Percentiles rank a stretch among this genome's conserved stretches.
phyloP scores from a whole-genome alignment of 306 rosid species.

The Delonix regia region DNA sequence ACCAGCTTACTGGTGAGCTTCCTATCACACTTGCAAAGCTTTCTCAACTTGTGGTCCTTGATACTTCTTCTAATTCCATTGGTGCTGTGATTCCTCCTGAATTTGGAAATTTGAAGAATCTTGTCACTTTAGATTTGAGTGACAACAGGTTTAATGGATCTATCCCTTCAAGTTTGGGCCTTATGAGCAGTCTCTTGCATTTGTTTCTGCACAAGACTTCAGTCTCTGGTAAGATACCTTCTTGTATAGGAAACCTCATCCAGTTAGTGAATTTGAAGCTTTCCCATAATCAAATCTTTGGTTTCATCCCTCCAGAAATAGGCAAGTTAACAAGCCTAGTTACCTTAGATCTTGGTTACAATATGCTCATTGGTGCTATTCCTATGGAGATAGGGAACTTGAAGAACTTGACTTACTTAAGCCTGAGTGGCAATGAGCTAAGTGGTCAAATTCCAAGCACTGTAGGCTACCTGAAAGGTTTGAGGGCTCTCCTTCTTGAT shows the following conservation, averaged over 20 bases:
- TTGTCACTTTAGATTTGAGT: background rate
- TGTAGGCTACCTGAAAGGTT: background rate
- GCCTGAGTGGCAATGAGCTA: background rate
- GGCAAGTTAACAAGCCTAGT: background rate
- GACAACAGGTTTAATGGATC: background rate
- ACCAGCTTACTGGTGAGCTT: background rate
- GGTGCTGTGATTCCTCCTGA: background rate
- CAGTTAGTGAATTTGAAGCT: background rate
- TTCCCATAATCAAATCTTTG: background rate
- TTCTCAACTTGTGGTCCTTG: background rate
- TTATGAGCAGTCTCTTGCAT: background rate
- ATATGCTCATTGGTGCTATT: background rate
- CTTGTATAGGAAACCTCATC: background rate
- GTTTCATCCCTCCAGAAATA: background rate
- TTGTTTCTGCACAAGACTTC: background rate
- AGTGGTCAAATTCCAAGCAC: background rate
- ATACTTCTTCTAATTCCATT: background rate
- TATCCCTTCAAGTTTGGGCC: conserved; percentile 4
- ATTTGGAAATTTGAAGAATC: background rate
- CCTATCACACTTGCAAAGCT: background rate
- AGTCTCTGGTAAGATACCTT: background rate
- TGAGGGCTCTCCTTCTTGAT: background rate
- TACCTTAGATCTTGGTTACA: background rate
- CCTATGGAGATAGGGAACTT: background rate
- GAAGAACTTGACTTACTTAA: background rate